phyloP scores from a whole-genome alignment of 2,329 filamentous ascomycete species.

The Elsinoe arachidis region DNA sequence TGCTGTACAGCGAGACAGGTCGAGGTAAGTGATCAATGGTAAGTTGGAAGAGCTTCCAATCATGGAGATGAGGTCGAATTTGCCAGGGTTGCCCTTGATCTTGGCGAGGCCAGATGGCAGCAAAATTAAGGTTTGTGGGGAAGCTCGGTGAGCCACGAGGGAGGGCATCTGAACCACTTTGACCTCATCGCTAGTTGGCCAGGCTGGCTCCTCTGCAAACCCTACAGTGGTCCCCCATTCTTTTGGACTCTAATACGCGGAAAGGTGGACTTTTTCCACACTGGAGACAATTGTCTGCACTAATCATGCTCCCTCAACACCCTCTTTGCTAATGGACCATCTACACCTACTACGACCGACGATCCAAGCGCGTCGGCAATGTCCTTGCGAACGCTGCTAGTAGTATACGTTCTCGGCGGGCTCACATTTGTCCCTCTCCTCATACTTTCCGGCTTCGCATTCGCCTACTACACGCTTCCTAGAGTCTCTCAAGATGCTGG shows the following conservation, averaged over 20 bases:
- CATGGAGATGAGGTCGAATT: slow-evolving; percentile 10
- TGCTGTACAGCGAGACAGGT: not conserved
- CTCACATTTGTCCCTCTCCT: slow-evolving; percentile 77
- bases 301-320: not conserved
- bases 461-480: slow-evolving; percentile 63
- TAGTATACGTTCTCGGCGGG: slow-evolving; percentile 77
- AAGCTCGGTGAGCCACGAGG: not conserved
- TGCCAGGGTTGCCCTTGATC: not conserved
- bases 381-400: slow-evolving; percentile 48
- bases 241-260: not conserved
- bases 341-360: not conserved
- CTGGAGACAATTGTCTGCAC: too few relatives aligned
- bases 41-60: not conserved
- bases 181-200: not conserved
- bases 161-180: not conserved
- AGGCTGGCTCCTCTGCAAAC: not conserved
- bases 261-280: too few relatives aligned
- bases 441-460: slow-evolving; percentile 50
- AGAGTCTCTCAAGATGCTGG: not conserved
- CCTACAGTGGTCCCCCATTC: not conserved
- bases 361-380: slow-evolving; percentile 18
- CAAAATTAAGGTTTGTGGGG: slow-evolving; percentile 8
- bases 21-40: not conserved
- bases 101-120: slow-evolving; percentile 12
- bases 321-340: slow-evolving; percentile 4